Evolutionary conservation across 2,329 filamentous ascomycete genomes (phyloP).

Genomic region (Ophiostoma triangulosporum): DNA sequence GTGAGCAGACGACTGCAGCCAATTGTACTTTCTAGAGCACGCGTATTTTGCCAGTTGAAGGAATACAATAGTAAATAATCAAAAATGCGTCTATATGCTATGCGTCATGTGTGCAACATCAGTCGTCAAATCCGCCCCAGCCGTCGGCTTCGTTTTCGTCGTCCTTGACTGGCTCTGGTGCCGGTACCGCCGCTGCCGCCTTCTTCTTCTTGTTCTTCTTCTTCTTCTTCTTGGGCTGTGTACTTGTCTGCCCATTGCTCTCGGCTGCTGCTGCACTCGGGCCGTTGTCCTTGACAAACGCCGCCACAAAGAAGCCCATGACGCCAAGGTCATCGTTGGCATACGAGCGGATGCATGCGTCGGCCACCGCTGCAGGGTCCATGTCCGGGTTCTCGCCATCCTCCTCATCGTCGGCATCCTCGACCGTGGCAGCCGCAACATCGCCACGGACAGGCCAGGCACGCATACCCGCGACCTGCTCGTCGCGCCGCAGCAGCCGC

Average conservation of each 20-base stretch:
- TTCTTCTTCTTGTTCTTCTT: background rate
- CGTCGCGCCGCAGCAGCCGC: slow-evolving; percentile 56
- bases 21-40: too few species aligned
- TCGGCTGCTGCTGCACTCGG: too few species aligned
- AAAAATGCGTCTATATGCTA: background rate
- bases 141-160: background rate
- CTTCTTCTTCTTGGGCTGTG: background rate
- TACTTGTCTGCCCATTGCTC: background rate
- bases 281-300: slow-evolving; percentile 50
- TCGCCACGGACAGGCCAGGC: slow-evolving; percentile 60
- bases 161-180: background rate
- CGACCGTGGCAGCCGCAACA: slow-evolving; percentile 17
- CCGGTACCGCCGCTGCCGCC: background rate
- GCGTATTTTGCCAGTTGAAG: too few species aligned
- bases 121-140: slow-evolving; percentile 16
- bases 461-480: slow-evolving; percentile 64
- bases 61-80: slow-evolving; percentile 7
- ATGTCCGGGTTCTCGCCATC: background rate
- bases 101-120: background rate
- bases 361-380: slow-evolving; percentile 32
- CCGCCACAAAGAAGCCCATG: slow-evolving; percentile 94
- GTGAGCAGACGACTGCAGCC: too few species aligned
- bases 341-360: slow-evolving; percentile 70
- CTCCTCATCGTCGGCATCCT: background rate
- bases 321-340: slow-evolving; percentile 70